Conservation (phyloP, 2,329 filamentous ascomycete genomes). For the Diaporthe aspalathi region DNA sequence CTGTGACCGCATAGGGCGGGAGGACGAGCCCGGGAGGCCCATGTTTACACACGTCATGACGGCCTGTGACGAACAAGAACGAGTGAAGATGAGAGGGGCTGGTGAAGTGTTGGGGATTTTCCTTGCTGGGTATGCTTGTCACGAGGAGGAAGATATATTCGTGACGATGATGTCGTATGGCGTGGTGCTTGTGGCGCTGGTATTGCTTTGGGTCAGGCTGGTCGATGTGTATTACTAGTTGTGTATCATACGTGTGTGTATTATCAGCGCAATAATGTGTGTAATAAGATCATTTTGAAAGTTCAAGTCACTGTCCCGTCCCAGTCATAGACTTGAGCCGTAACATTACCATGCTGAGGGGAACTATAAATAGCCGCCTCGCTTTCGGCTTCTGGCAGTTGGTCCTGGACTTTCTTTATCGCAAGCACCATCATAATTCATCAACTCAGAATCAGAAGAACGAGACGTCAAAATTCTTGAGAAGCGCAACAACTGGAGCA, state of each 20-base stretch:
- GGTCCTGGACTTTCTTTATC: too few relatives aligned
- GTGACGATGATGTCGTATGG: constrained; percentile 37
- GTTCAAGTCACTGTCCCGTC: not conserved
- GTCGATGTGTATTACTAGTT: constrained; percentile 27
- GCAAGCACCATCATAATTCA: not conserved
- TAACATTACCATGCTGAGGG: not conserved
- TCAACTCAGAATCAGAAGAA: not conserved
- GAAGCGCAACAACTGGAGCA: not conserved
- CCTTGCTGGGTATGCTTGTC: not conserved
- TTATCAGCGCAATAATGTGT: constrained; percentile 10
- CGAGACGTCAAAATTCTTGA: not conserved
- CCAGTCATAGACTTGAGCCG: not conserved
- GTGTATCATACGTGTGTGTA: constrained; percentile 18
- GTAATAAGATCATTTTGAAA: constrained; percentile 22
- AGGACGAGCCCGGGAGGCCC: constrained; percentile 1
- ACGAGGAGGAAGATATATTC: constrained; percentile 35
- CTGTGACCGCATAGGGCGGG: not conserved
- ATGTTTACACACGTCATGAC: constrained; percentile 18
- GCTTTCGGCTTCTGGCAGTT: not conserved
- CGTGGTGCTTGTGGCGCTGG: constrained; percentile 11
- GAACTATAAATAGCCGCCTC: not conserved
- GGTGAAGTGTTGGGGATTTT: constrained; percentile 29
- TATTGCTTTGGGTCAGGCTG: constrained; percentile 33
- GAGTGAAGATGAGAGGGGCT: constrained; percentile 21
- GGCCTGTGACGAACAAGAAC: constrained; percentile 1